phyloP scores from a whole-genome alignment of 495 filamentous ascomycete species.

The Evernia prunastri region DNA sequence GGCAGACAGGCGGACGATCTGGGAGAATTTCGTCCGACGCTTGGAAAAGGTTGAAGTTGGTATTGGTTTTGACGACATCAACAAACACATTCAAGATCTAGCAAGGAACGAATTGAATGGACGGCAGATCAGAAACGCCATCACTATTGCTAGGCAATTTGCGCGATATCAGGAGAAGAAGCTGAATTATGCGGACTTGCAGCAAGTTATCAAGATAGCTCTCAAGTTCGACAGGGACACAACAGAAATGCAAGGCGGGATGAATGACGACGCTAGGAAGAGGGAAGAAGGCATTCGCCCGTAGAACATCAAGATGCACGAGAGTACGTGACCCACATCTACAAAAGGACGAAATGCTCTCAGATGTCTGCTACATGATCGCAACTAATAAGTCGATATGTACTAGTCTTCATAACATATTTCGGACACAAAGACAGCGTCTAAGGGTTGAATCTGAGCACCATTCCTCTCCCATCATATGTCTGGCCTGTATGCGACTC shows the following conservation, averaged over 20 bases:
- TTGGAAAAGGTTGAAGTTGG: slow-evolving; percentile 1
- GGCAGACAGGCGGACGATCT: slow-evolving; percentile 14
- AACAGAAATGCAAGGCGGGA: slow-evolving; percentile 6
- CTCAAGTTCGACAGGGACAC: slow-evolving; percentile 10
- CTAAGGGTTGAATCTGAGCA: too few species aligned
- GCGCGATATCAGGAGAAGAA: slow-evolving; percentile 6
- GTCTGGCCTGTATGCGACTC: too few species aligned
- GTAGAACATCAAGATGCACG: not conserved
- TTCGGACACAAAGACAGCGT: too few species aligned
- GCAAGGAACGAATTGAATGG: slow-evolving; percentile 22
- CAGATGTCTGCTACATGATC: too few species aligned
- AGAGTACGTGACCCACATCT: too few species aligned
- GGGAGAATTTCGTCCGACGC: slow-evolving; percentile 21
- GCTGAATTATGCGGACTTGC: not conserved
- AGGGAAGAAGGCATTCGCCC: not conserved
- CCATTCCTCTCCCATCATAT: too few species aligned
- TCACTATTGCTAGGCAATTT: slow-evolving; percentile 28
- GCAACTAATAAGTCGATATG: too few species aligned
- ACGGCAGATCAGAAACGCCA: slow-evolving; percentile 25
- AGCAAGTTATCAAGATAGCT: slow-evolving; percentile 9
- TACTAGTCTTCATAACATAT: too few species aligned
- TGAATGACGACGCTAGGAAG: not conserved
- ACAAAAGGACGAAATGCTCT: too few species aligned
- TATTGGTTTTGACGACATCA: not conserved
- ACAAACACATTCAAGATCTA: slow-evolving; percentile 7